phyloP scores from a whole-genome alignment of 129 eudicot species.

The Dittrichia graveolens region DNA sequence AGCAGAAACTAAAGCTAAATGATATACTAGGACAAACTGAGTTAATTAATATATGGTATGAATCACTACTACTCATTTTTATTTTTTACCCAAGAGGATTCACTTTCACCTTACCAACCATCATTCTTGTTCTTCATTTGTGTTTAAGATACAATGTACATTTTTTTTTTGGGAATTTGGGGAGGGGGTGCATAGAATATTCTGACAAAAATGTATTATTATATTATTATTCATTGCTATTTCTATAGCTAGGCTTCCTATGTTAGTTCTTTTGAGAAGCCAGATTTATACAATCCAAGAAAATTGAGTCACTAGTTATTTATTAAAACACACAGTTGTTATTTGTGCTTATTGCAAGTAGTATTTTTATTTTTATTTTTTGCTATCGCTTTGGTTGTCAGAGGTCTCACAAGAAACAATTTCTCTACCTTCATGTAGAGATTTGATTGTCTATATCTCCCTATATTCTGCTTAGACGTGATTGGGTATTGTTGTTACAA shows the following conservation, averaged over 20 bases:
- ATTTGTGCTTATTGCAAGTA: too few relatives aligned
- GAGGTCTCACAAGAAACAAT: too few relatives aligned
- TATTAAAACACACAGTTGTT: not conserved
- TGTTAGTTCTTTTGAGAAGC: constrained; percentile 35
- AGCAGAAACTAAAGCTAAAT: constrained; percentile 55
- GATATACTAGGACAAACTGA: not conserved
- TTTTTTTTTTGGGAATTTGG: constrained; percentile 1
- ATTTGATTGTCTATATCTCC: too few relatives aligned
- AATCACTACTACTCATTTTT: constrained; percentile 14
- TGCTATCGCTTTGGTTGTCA: too few relatives aligned
- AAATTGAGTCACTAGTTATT: constrained; percentile 19
- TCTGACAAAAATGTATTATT: constrained; percentile 33
- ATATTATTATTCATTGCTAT: constrained; percentile 23
- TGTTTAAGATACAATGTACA: constrained; percentile 34
- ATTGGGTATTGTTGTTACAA: too few relatives aligned
- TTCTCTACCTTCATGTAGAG: too few relatives aligned
- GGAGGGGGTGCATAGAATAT: constrained; percentile 21
- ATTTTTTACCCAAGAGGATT: constrained; percentile 18
- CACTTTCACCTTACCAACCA: constrained; percentile 15
- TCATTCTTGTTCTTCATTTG: constrained; percentile 9
- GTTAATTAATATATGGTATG: constrained; percentile 18
- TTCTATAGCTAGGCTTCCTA: constrained; percentile 25
- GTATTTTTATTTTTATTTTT: too few relatives aligned
- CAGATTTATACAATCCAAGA: constrained; percentile 21
- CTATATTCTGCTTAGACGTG: too few relatives aligned